These are phyloP conservation scores for Porosira glacialis DNA, from an alignment of 352 stramenopile genomes.

Conservation along the genomic window DNA sequence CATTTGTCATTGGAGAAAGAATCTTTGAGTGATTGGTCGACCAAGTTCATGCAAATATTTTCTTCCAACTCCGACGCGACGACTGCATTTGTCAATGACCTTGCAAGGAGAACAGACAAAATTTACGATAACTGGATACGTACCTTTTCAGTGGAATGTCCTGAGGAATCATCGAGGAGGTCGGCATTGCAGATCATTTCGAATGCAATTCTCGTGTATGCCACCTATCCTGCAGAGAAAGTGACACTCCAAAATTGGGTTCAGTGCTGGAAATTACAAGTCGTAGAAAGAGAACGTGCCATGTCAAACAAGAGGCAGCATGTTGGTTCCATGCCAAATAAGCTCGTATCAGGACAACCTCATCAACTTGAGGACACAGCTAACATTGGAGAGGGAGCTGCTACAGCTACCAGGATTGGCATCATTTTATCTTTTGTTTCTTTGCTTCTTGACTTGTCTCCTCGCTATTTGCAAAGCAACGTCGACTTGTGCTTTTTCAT, in stretches of 20 bases:
- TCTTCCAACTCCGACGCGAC: constrained; percentile 41
- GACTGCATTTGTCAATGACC: constrained; percentile 59
- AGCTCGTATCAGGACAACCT: constrained; percentile 24
- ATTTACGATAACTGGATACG: constrained; percentile 78
- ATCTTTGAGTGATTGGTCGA: constrained; percentile 63
- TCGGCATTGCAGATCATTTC: constrained; percentile 66
- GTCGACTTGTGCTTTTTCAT: constrained; percentile 70
- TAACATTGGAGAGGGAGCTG: constrained; percentile 41
- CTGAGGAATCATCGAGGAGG: constrained; percentile 56
- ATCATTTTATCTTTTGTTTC: constrained; percentile 76
- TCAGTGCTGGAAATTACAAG: constrained; percentile 58
- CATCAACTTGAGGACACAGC: constrained; percentile 37
- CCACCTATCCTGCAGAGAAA: constrained; percentile 58
- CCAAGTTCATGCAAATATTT: constrained; percentile 68
- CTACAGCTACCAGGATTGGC: constrained; percentile 59
- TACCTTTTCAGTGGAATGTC: constrained; percentile 76
- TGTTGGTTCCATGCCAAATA: constrained; percentile 49
- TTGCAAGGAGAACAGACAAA: constrained; percentile 65
- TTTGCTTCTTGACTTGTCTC: constrained; percentile 68
- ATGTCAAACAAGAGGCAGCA: constrained; percentile 25
- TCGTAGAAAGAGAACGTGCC: constrained; percentile 30
- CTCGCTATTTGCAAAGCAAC: constrained; percentile 59
- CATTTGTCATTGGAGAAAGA: constrained; percentile 64
- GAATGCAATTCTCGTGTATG: constrained; percentile 49
- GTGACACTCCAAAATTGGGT: constrained; percentile 60